These are phyloP conservation scores for Aspergillus oerlinghausenensis DNA, from an alignment of 2,329 filamentous ascomycete genomes.

Conservation along the genomic window DNA sequence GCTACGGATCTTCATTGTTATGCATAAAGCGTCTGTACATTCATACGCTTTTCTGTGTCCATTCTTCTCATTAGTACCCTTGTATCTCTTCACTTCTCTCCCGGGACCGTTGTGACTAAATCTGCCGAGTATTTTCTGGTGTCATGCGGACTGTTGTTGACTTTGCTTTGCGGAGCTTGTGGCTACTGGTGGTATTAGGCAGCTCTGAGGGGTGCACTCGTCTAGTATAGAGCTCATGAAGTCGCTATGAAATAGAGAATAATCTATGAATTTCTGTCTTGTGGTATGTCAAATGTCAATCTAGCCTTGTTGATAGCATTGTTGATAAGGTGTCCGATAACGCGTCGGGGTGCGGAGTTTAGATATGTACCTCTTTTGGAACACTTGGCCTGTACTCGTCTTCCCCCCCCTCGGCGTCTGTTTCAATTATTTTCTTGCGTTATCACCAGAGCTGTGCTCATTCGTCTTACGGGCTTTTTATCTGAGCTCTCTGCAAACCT, in stretches of 20 bases:
- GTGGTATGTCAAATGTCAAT: not conserved
- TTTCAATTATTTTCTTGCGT: conserved; percentile 4
- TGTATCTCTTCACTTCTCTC: not conserved
- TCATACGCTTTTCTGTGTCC: conserved; percentile 11
- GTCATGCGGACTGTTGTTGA: not conserved
- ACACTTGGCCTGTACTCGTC: conserved; percentile 16
- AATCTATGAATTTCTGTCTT: not conserved
- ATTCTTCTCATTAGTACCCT: not conserved
- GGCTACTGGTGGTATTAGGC: not conserved
- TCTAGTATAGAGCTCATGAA: not conserved
- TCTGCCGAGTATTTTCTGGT: not conserved
- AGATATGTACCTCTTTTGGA: conserved; percentile 1
- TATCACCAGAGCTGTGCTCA: not conserved
- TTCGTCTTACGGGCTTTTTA: not conserved
- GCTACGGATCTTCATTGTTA: not conserved
- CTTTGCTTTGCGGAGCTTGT: not conserved
- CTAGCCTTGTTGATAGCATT: not conserved
- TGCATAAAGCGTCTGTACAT: conserved; percentile 12
- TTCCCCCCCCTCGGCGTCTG: not conserved
- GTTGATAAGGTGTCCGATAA: conserved; percentile 4
- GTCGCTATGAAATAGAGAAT: not conserved
- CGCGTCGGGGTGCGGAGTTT: not conserved
- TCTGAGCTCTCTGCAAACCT: not conserved
- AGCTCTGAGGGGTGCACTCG: not conserved
- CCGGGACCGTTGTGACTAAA: not conserved